Evolutionary conservation across 2,329 filamentous ascomycete genomes (phyloP).

Genomic region (Tolypocladium inflatum): DNA sequence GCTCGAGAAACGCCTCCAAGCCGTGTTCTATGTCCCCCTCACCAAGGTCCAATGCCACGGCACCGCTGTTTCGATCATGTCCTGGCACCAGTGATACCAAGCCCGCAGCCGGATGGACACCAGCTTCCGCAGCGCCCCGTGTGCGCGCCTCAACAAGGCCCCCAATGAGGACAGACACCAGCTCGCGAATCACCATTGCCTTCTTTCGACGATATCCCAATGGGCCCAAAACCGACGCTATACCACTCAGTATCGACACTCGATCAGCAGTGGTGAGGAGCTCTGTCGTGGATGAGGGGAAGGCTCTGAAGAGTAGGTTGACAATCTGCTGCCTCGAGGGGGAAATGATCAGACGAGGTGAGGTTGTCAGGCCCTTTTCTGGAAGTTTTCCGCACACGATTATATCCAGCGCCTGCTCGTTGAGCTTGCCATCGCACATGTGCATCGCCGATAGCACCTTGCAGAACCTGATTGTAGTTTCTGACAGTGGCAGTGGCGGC

Average conservation of each 20-base stretch:
- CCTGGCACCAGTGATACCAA: constrained; percentile 60
- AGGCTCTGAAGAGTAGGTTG: constrained; percentile 56
- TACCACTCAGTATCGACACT: constrained; percentile 71
- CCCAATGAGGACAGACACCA: constrained; percentile 73
- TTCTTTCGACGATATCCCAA: constrained; percentile 82
- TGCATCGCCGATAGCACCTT: constrained; percentile 62
- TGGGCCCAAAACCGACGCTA: constrained; percentile 73
- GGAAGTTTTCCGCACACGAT: constrained; percentile 54
- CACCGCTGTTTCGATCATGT: constrained; percentile 37
- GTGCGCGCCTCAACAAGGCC: constrained; percentile 87
- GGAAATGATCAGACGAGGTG: constrained; percentile 44
- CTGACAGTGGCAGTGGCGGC: constrained; percentile 61
- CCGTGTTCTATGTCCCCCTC: constrained; percentile 58
- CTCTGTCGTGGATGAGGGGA: constrained; percentile 58
- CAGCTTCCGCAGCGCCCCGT: constrained; percentile 88
- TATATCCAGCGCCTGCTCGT: constrained; percentile 50
- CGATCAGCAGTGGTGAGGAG: constrained; percentile 65
- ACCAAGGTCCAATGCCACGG: constrained; percentile 49
- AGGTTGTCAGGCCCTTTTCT: constrained; percentile 37
- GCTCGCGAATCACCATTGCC: constrained; percentile 77
- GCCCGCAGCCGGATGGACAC: constrained; percentile 87
- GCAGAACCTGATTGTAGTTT: constrained; percentile 64
- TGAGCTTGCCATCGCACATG: constrained; percentile 52
- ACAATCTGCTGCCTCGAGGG: constrained; percentile 56
- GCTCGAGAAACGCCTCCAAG: constrained; percentile 52